These are phyloP conservation scores for Trichoderma sp. DNA, from an alignment of 2,329 filamentous ascomycete genomes.

Conservation along the genomic window DNA sequence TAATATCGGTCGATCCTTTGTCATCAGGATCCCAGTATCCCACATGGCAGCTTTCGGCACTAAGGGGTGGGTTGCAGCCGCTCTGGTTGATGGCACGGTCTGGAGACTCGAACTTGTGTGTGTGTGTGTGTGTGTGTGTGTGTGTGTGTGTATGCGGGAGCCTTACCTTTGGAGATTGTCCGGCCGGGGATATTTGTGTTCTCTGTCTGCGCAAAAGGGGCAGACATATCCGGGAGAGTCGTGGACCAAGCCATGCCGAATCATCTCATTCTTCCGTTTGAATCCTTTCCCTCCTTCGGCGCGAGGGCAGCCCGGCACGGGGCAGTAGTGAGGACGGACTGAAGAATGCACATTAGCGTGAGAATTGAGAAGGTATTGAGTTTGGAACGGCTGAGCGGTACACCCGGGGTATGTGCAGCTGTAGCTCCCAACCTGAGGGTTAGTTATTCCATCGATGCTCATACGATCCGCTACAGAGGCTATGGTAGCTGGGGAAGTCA, in stretches of 20 bases:
- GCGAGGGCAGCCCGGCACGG: conserved; percentile 59
- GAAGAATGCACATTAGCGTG: conserved; percentile 71
- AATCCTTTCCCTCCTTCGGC: conserved; percentile 65
- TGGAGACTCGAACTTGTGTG: neutral
- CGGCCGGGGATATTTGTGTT: conserved; percentile 90
- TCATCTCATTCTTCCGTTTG: conserved; percentile 72
- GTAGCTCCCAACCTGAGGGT: conserved; percentile 50
- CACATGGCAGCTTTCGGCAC: neutral
- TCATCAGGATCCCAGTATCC: conserved; percentile 1
- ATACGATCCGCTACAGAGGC: conserved; percentile 48
- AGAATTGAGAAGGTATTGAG: conserved; percentile 73
- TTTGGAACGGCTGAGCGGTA: conserved; percentile 71
- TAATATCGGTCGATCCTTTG: conserved; percentile 12
- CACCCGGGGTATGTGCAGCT: conserved; percentile 62
- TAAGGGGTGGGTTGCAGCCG: neutral
- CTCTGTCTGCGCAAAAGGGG: conserved; percentile 89
- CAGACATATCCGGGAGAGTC: conserved; percentile 93
- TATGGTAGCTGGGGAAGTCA: conserved; percentile 39
- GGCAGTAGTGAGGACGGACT: conserved; percentile 62
- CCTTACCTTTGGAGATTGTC: conserved; percentile 90
- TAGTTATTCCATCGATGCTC: conserved; percentile 57
- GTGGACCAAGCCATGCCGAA: conserved; percentile 79
- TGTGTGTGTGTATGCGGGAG: no score
- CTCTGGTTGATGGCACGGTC: neutral
- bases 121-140: no score